phyloP scores from a whole-genome alignment of 2,329 filamentous ascomycete species.

The Neophaeococcomyces mojaviensis region DNA sequence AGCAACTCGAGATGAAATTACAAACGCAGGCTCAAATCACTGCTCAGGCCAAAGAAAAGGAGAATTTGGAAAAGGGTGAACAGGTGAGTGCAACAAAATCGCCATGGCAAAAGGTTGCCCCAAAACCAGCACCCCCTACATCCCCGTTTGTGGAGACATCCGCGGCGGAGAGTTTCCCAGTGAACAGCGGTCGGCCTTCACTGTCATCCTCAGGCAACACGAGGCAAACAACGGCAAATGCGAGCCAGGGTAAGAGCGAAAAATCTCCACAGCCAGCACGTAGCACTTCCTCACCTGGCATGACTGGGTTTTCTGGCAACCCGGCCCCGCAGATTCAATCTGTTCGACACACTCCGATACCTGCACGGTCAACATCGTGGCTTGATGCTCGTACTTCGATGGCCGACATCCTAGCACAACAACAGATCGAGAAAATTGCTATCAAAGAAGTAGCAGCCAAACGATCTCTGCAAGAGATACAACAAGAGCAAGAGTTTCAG shows the following conservation, averaged over 20 bases:
- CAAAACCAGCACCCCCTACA: background rate
- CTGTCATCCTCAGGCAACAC: background rate
- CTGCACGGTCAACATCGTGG: slow-evolving; percentile 20
- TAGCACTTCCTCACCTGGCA: slow-evolving; percentile 19
- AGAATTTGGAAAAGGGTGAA: background rate
- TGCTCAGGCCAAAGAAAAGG: slow-evolving; percentile 22
- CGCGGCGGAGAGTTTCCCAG: slow-evolving; percentile 17
- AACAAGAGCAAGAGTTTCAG: slow-evolving; percentile 93
- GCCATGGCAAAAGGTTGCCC: slow-evolving; percentile 60
- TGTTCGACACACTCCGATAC: slow-evolving; percentile 37
- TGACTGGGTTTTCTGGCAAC: slow-evolving; percentile 25
- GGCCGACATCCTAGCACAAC: slow-evolving; percentile 79
- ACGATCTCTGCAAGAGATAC: slow-evolving; percentile 85
- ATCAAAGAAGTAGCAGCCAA: slow-evolving; percentile 76
- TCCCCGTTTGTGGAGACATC: slow-evolving; percentile 12
- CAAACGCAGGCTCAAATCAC: slow-evolving; percentile 14
- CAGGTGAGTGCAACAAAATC: slow-evolving; percentile 24
- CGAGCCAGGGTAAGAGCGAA: background rate
- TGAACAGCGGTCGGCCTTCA: background rate
- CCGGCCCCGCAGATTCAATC: slow-evolving; percentile 32
- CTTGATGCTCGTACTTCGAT: slow-evolving; percentile 49
- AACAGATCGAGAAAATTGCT: slow-evolving; percentile 73
- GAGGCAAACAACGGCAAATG: background rate
- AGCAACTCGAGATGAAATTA: slow-evolving; percentile 56
- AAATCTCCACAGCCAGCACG: slow-evolving; percentile 8